Base-by-base conservation (phyloP, 805 yeast genomes). In the Wickerhamomyces bovis region DNA sequence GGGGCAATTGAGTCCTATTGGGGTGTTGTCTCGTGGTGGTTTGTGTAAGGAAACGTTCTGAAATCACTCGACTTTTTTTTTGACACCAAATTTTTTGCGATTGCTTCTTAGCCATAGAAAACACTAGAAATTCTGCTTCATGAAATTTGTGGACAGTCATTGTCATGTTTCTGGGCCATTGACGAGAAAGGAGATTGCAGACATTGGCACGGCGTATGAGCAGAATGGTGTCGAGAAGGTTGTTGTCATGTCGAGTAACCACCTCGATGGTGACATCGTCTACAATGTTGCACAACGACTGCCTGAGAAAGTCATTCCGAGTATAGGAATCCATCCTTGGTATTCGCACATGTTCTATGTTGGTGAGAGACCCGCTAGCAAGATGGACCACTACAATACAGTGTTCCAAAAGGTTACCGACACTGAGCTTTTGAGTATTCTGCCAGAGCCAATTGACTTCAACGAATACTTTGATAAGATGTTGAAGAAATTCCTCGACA, bases 281-380 rank as follows among this genome's bases (percentile, higher is more conserved):
- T 18, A 6, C 22, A 49, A 21, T 41, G 52, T 21, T 46, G 63
- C 20, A 52, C 54, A 3, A 15, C 42, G 18, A 3, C 30, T 48
- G 1, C 16, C 39, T 4, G 42, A 45, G 6, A 45, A 44, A 12
- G 45, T 55, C 19, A 60, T 67, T 9, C 77, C 83, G 0, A 75
- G 77, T 36, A 76, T 78, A 57, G 96, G 98, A 0, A 69, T 89
- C 1, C 99, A 92, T 64, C 99, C 99, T 0, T 92, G 98, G 98
- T 90, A 78, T 57, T 66, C 81, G 3, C 96, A 90, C 61, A 52
- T 83, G 18, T 83, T 79, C 51, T 55, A 50, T 11, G 50, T 46
- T 28, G 46, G 41, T 13, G 47, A 52, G 3, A 49, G 18, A 10
- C 20, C 3, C 7, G 31, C 47, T 1, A 52, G 57, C 30, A 83